Evolutionary conservation across 2,329 filamentous ascomycete species (phyloP).

Genomic region (Trichocomaceae sp.): DNA sequence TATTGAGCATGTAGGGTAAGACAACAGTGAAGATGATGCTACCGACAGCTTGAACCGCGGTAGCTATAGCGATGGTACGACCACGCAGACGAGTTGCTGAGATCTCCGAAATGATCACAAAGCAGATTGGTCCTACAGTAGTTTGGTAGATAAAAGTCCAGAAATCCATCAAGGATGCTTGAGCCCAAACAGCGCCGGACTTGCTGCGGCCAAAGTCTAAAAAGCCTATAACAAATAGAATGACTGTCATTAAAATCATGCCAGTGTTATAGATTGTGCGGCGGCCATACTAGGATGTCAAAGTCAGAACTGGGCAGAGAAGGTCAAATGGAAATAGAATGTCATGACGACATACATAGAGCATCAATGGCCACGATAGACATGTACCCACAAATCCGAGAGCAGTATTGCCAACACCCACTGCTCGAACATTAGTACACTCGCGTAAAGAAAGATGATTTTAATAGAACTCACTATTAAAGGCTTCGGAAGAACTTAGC

Average conservation of each 20-base stretch:
- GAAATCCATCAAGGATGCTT: constrained; percentile 29
- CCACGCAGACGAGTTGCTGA: constrained; percentile 14
- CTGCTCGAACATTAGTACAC: constrained; percentile 17
- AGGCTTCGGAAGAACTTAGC: constrained; percentile 30
- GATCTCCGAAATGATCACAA: constrained; percentile 15
- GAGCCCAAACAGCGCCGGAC: constrained; percentile 25
- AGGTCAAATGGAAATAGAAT: neutral
- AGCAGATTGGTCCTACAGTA: constrained; percentile 31
- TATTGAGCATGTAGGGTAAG: constrained; percentile 14
- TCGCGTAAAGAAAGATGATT: constrained; percentile 38
- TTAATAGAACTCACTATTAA: constrained; percentile 39
- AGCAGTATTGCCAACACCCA: constrained; percentile 29
- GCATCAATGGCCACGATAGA: constrained; percentile 37
- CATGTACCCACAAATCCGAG: constrained; percentile 35
- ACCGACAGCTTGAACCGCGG: constrained; percentile 11
- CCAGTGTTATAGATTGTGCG: constrained; percentile 39
- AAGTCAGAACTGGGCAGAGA: constrained; percentile 26
- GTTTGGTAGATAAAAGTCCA: constrained; percentile 35
- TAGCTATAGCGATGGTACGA: constrained; percentile 13
- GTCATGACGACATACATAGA: constrained; percentile 31
- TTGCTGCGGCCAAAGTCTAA: constrained; percentile 33
- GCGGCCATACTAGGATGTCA: constrained; percentile 31
- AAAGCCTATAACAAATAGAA: constrained; percentile 33
- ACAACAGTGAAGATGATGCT: constrained; percentile 13
- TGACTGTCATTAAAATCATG: constrained; percentile 36